These are phyloP conservation scores for Alnus glutinosa DNA, from an alignment of 306 rosid genomes.

Conservation along the genomic window DNA sequence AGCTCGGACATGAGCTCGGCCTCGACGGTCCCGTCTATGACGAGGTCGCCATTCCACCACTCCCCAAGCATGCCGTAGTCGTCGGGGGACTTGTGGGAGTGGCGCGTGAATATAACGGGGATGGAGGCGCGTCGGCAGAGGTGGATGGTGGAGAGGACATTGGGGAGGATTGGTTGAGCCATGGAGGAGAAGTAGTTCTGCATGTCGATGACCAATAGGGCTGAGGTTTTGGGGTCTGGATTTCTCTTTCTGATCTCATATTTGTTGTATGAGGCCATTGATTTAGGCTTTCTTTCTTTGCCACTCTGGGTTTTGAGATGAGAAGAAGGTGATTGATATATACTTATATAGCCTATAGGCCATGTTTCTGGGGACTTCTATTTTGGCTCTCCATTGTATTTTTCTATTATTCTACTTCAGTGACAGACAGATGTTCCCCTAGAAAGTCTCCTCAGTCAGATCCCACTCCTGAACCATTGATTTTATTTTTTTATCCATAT, in stretches of 20 bases:
- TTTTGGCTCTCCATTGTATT: too few relatives aligned
- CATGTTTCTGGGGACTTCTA: too few relatives aligned
- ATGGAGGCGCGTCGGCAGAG: slow-evolving; percentile 64
- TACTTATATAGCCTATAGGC: too few relatives aligned
- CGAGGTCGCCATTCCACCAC: slow-evolving; percentile 68
- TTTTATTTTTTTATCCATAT: too few relatives aligned
- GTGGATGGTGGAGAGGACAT: slow-evolving; percentile 56
- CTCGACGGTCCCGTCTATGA: slow-evolving; percentile 55
- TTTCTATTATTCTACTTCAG: too few relatives aligned
- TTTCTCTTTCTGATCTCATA: slow-evolving; percentile 56
- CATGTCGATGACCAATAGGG: slow-evolving; percentile 60
- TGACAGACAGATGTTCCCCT: too few relatives aligned
- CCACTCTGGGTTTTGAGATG: slow-evolving; percentile 18
- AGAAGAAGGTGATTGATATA: too few relatives aligned
- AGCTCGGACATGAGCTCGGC: slow-evolving; percentile 49
- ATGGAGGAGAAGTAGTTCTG: slow-evolving; percentile 61
- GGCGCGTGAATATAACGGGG: slow-evolving; percentile 76
- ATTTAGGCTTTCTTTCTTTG: not conserved
- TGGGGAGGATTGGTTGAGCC: slow-evolving; percentile 49
- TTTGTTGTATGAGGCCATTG: slow-evolving; percentile 29
- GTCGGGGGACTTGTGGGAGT: slow-evolving; percentile 49
- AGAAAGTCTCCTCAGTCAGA: too few relatives aligned
- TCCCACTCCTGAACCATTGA: too few relatives aligned
- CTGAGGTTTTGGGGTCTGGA: slow-evolving; percentile 55
- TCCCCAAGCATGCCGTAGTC: slow-evolving; percentile 57